phyloP scores from a whole-genome alignment of 2,329 filamentous ascomycete genomes.

The Pestalotiopsis sp. region DNA sequence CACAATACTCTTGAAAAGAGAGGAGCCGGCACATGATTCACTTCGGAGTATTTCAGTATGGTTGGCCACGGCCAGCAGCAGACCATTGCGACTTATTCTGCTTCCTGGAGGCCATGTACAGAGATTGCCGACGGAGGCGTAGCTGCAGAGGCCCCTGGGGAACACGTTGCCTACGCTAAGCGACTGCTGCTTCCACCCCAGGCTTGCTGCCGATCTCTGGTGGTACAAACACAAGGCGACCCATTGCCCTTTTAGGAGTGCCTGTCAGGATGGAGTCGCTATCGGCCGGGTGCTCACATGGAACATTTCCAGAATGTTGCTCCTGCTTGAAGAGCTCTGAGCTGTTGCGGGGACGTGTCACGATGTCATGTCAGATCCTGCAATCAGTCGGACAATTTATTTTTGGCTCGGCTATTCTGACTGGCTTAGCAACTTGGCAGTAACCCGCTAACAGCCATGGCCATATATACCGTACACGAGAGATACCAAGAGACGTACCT shows the following conservation, averaged over 20 bases:
- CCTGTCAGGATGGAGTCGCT: background rate
- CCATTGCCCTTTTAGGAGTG: background rate
- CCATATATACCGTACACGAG: background rate
- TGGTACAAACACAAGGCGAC: background rate
- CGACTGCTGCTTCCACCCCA: conserved; percentile 3
- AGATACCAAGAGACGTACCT: too few relatives aligned
- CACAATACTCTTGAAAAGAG: background rate
- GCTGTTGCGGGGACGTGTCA: background rate
- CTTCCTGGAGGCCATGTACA: background rate
- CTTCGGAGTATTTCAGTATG: background rate
- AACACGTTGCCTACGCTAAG: conserved; percentile 12
- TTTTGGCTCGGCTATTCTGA: background rate
- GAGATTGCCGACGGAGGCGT: background rate
- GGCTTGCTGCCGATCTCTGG: conserved; percentile 9
- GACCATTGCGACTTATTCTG: background rate
- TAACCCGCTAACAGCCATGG: background rate
- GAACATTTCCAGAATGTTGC: background rate
- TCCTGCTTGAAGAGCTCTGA: background rate
- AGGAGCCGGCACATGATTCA: background rate
- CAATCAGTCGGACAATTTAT: background rate
- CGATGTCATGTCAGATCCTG: background rate
- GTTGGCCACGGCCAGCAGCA: background rate
- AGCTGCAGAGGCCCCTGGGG: conserved; percentile 7
- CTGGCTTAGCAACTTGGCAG: background rate
- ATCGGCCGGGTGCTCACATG: background rate